These are phyloP conservation scores for Cladosporium sp. DNA, from an alignment of 2,329 filamentous ascomycete genomes.

Conservation along the genomic window DNA sequence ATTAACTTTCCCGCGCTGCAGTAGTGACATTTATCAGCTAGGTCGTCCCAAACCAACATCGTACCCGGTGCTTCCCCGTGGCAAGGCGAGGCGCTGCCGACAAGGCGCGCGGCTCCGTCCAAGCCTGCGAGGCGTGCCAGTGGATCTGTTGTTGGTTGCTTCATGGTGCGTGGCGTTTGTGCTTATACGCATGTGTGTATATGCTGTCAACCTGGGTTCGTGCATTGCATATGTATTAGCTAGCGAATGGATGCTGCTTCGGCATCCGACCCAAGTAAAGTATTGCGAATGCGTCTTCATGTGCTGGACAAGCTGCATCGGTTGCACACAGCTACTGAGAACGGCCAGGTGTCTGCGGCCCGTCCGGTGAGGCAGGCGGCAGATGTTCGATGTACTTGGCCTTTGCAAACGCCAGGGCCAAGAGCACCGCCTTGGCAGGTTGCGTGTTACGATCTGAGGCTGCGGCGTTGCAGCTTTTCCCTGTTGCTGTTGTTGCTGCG, in stretches of 20 bases:
- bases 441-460: background rate
- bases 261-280: background rate
- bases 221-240: constrained; percentile 6
- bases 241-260: background rate
- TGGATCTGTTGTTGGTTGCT: background rate
- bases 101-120: background rate
- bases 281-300: background rate
- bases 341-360: background rate
- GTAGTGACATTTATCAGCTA: background rate
- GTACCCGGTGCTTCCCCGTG: constrained; percentile 5
- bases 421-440: background rate
- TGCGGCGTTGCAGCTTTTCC: background rate
- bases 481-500: background rate
- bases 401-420: too few species aligned
- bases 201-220: background rate
- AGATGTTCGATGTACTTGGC: background rate
- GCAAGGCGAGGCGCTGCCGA: background rate
- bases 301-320: background rate
- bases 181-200: background rate
- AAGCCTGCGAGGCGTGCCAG: background rate
- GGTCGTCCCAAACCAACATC: background rate
- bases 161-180: background rate
- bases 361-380: background rate
- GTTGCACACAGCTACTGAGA: background rate
- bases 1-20: background rate